Evolutionary conservation across 768 basidiomycete species (phyloP).

Genomic region (Cubamyces lactineus): DNA sequence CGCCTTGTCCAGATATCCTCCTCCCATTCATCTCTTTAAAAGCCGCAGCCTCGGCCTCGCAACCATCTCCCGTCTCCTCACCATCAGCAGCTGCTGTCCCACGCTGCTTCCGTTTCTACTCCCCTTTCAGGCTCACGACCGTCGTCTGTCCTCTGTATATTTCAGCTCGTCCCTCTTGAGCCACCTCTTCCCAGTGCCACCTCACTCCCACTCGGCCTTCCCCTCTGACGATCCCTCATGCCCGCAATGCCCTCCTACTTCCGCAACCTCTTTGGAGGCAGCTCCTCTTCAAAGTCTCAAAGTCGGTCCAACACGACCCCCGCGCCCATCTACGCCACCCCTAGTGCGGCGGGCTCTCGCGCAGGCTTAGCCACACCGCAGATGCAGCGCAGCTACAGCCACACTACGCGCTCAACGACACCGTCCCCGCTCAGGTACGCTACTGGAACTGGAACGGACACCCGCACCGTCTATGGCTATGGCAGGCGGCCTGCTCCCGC

Average conservation of each 20-base stretch:
- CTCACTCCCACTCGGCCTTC: constrained; percentile 5
- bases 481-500: constrained; percentile 37
- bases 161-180: constrained; percentile 8
- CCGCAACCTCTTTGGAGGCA: constrained; percentile 48
- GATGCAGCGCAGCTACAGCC: constrained; percentile 44
- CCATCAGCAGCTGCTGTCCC: constrained; percentile 17
- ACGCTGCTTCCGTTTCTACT: constrained; percentile 11
- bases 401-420: constrained; percentile 40
- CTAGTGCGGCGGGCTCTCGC: constrained; percentile 22
- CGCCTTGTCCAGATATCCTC: not conserved
- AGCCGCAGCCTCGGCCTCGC: constrained; percentile 17
- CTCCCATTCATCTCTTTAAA: constrained; percentile 9
- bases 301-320: constrained; percentile 45
- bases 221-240: not conserved
- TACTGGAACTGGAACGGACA: constrained; percentile 34
- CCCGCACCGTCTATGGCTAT: constrained; percentile 35
- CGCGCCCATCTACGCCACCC: constrained; percentile 32
- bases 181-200: constrained; percentile 9
- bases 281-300: constrained; percentile 45
- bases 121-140: constrained; percentile 5
- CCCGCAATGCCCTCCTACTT: constrained; percentile 52
- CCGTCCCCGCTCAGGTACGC: constrained; percentile 40
- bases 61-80: constrained; percentile 22
- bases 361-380: constrained; percentile 32
- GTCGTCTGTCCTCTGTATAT: constrained; percentile 18